phyloP scores from a whole-genome alignment of 2,329 filamentous ascomycete genomes.

The Phyllosticta paracitricarpa region DNA sequence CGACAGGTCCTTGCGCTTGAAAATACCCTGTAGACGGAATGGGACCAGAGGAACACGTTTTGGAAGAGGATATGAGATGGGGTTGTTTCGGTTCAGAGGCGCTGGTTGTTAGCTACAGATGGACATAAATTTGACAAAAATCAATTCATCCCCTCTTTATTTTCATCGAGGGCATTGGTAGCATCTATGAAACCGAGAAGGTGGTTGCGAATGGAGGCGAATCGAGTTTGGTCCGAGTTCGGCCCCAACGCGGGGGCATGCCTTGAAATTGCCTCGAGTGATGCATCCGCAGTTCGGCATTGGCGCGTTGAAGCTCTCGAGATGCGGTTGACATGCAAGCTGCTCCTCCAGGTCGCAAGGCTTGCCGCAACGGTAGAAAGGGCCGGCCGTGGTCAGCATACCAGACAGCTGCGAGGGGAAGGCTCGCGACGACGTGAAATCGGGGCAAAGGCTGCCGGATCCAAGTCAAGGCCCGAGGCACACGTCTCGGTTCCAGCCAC shows the following conservation, averaged over 20 bases:
- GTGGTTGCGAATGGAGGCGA: neutral
- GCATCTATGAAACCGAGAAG: neutral
- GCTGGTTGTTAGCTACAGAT: neutral
- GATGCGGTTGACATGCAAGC: neutral
- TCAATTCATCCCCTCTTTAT: neutral
- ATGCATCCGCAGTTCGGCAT: neutral
- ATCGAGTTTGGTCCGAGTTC: neutral
- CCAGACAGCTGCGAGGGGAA: neutral
- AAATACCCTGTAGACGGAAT: slow-evolving; percentile 17
- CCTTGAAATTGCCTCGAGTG: neutral
- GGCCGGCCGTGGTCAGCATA: neutral
- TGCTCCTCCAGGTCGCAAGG: neutral
- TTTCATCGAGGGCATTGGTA: neutral
- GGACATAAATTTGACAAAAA: neutral
- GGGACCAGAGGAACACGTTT: neutral
- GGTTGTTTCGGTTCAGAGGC: neutral
- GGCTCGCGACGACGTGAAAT: neutral
- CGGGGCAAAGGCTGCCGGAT: neutral
- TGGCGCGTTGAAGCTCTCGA: neutral
- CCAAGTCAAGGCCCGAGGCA: neutral
- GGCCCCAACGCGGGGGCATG: neutral
- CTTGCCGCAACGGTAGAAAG: neutral
- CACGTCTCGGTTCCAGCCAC: neutral
- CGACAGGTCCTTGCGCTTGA: slow-evolving; percentile 19
- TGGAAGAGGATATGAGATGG: neutral